A percentile compares a stretch with the other conserved stretches of the same genome.
These are phyloP conservation scores for Fonsecaea erecta DNA, from an alignment of 2,329 filamentous ascomycete species.

Conservation along the genomic window DNA sequence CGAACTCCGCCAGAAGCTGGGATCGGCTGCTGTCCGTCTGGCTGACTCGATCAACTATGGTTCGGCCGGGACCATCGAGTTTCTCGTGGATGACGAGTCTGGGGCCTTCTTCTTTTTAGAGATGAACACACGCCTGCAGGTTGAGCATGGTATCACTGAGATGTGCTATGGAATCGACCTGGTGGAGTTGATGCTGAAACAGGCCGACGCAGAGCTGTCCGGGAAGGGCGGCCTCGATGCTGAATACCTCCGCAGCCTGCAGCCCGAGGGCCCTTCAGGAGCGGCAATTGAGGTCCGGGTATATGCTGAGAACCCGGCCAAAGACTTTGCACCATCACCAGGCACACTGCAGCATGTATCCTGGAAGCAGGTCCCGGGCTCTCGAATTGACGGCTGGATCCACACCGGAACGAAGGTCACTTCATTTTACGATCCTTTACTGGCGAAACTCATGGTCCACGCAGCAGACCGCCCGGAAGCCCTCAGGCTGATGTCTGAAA, in stretches of 20 bases:
- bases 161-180: constrained; percentile 60
- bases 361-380: constrained; percentile 56
- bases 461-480: constrained; percentile 48
- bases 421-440: constrained; percentile 62
- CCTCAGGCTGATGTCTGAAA: constrained; percentile 50
- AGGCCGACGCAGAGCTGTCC: constrained; percentile 57
- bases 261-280: constrained; percentile 51
- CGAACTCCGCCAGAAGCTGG: constrained; percentile 67
- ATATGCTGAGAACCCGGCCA: constrained; percentile 64
- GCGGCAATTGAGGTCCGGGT: constrained; percentile 60
- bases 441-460: constrained; percentile 65
- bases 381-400: constrained; percentile 68
- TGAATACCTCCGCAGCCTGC: constrained; percentile 49
- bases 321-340: constrained; percentile 63
- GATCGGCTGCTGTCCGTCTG: constrained; percentile 71
- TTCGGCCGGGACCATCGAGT: constrained; percentile 89
- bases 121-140: constrained; percentile 64
- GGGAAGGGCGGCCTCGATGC: constrained; percentile 53
- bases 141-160: constrained; percentile 64
- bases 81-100: constrained; percentile 81
- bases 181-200: constrained; percentile 61
- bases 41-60: constrained; percentile 67
- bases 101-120: constrained; percentile 74
- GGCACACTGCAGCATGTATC: constrained; percentile 62
- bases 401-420: constrained; percentile 61